Evolutionary conservation across 169 alveolate species (phyloP), one percentile per base, ranked within the genome.

Genomic region (Cryptosporidium canis): DNA sequence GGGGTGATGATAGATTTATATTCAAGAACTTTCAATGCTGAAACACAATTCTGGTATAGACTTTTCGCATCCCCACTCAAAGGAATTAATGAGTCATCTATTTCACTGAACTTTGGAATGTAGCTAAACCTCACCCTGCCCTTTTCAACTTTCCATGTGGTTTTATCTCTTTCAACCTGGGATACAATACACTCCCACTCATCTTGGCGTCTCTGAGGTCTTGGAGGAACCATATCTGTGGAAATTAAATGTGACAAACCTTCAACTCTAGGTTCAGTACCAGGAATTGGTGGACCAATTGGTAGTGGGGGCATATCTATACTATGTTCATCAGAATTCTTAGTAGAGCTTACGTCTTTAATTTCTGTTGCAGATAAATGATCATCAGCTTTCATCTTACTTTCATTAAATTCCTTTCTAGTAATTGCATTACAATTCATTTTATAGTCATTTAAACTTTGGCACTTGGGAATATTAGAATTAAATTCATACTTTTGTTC

Each of bases 21-120:
- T 41, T 77, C 87, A 16, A 77, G 37, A 16, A 27, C 18, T 29
- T 21, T 77, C 24, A 77, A 24, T 39, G 72, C 37, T 61, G 55
- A n/a, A 16, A 77, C 53, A 77, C 87, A 77, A 27, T 77, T 77
- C 6, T 77, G 55, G 27, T 77, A 77, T 41, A 77, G 21, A 0
- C 55, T 77, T n/a, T 77, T 77, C 18, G 87, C 77, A 77, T 77
- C 87, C 21, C 87, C 87, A n/a, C 87, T 56, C 31, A 77, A 43
- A 21, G 64, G 71, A 41, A 77, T 39, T 1, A 53, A 11, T 7
- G 77, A 58, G 2, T n/a, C 65, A 18, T 39, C 70, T 11, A 77
- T 21, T 18, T 77, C 87, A 61, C 56, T 39, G 66, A 77, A 77
- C 43, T 33, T 63, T 18, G 87, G 87, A 29, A 77, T 77, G 44